These are phyloP conservation scores for Solanum bulbocastanum DNA, from an alignment of 257 asterid genomes.

Conservation along the genomic window DNA sequence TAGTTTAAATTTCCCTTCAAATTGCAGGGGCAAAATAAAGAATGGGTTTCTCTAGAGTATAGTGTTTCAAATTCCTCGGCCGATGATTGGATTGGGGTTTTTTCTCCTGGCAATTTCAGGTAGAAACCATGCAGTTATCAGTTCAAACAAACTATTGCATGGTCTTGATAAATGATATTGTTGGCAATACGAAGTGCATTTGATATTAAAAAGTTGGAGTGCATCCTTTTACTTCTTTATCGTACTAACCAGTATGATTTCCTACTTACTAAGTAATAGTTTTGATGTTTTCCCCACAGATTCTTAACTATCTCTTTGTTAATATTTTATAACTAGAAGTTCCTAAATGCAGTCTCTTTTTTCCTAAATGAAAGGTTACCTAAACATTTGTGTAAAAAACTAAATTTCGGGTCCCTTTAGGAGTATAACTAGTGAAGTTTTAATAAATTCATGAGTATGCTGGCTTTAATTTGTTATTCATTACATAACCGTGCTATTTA, in stretches of 20 bases:
- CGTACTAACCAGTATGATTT: background rate
- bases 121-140: conserved; percentile 6
- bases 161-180: background rate
- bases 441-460: background rate
- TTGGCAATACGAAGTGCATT: background rate
- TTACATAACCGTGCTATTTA: background rate
- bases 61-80: conserved; percentile 41
- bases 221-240: background rate
- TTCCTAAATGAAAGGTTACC: background rate
- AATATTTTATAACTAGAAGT: background rate
- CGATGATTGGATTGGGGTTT: conserved; percentile 91
- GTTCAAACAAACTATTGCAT: background rate
- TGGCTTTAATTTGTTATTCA: background rate
- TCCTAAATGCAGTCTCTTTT: background rate
- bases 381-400: background rate
- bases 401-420: background rate
- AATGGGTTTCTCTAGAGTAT: conserved; percentile 58
- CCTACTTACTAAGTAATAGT: background rate
- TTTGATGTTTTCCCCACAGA: background rate
- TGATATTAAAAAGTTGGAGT: background rate
- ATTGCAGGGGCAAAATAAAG: conserved; percentile 41
- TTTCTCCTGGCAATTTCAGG: conserved; percentile 96
- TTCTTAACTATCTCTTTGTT: background rate
- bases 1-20: background rate
- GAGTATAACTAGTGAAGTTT: background rate